These are phyloP conservation scores for Monilinia fructicola DNA, from an alignment of 2,329 filamentous ascomycete species.

Conservation along the genomic window DNA sequence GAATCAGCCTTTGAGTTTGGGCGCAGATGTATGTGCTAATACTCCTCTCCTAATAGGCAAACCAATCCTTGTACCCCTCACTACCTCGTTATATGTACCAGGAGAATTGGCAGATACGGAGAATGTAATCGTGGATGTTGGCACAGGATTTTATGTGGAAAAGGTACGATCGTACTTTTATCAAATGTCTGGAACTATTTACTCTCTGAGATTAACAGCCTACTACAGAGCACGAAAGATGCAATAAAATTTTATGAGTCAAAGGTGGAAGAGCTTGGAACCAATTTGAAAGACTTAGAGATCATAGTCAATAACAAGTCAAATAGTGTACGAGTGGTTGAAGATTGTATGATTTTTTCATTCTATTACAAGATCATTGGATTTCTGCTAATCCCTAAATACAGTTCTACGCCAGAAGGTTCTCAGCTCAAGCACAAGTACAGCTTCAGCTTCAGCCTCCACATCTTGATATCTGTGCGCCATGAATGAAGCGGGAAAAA, in stretches of 20 bases:
- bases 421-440: conserved; percentile 45
- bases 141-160: conserved; percentile 92
- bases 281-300: conserved; percentile 66
- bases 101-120: conserved; percentile 73
- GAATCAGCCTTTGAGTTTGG: neutral
- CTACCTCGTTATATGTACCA: conserved; percentile 90
- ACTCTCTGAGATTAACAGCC: neutral
- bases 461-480: conserved; percentile 36
- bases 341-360: conserved; percentile 64
- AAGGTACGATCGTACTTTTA: conserved; percentile 57
- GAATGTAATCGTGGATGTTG: conserved; percentile 85
- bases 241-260: conserved; percentile 65
- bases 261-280: conserved; percentile 65
- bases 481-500: neutral
- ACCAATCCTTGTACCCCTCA: conserved; percentile 84
- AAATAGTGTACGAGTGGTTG: conserved; percentile 78
- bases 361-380: conserved; percentile 13
- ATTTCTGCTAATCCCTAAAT: conserved; percentile 29
- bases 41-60: conserved; percentile 42
- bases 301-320: conserved; percentile 73
- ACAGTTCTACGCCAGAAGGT: conserved; percentile 54
- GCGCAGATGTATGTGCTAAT: conserved; percentile 23
- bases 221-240: conserved; percentile 51
- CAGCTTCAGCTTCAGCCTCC: conserved; percentile 41
- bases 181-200: neutral